phyloP scores from a whole-genome alignment of 2,329 filamentous ascomycete genomes.

The Rhinocladiella similis region DNA sequence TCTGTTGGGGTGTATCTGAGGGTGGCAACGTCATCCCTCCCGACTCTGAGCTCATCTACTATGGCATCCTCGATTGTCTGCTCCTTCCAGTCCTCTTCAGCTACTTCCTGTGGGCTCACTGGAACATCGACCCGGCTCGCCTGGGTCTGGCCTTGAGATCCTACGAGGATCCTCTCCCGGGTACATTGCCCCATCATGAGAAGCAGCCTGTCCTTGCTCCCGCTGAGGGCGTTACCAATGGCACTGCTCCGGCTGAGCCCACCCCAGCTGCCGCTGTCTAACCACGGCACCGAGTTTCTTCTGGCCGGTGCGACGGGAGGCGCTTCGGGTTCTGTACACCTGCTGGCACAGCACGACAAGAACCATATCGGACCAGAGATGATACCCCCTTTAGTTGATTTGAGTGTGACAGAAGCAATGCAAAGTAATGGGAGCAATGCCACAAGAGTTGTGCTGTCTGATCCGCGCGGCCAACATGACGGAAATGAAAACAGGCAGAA shows the following conservation, averaged over 20 bases:
- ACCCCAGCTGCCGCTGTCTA: not conserved
- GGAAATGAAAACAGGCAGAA: not conserved
- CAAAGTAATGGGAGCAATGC: too few species aligned
- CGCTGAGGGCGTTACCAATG: not conserved
- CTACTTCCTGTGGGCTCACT: slow-evolving; percentile 11
- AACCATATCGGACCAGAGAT: not conserved
- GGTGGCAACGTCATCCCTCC: slow-evolving; percentile 65
- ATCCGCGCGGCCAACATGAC: not conserved
- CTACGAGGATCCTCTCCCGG: slow-evolving; percentile 1
- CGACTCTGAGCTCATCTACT: slow-evolving; percentile 40
- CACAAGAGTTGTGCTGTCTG: not conserved
- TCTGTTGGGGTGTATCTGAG: slow-evolving; percentile 63
- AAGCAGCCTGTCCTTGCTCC: not conserved
- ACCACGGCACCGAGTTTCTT: not conserved
- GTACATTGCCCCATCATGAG: not conserved
- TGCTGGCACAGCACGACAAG: not conserved
- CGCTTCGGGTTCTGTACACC: too few species aligned
- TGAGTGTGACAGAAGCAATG: too few species aligned
- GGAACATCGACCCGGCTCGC: slow-evolving; percentile 19
- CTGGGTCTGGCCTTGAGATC: slow-evolving; percentile 10
- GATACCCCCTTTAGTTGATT: not conserved
- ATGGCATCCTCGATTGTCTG: slow-evolving; percentile 21
- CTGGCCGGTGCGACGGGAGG: not conserved
- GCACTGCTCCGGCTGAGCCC: not conserved
- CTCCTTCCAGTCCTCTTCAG: slow-evolving; percentile 9